Evolutionary conservation across 768 basidiomycete species (phyloP).

Genomic region (Lactarius tabidus): DNA sequence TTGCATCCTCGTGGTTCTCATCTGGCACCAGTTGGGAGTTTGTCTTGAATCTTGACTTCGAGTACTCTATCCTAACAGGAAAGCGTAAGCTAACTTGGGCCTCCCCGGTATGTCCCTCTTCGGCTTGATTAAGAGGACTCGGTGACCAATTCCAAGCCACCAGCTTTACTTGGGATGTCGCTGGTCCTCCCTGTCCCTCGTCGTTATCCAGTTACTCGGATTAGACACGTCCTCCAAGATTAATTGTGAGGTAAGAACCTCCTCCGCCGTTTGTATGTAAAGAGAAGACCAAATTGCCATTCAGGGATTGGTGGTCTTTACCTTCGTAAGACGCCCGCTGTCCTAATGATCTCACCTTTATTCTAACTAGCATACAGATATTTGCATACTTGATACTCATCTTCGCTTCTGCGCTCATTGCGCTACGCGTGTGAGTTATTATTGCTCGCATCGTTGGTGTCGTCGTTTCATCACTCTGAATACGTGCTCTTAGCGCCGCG

Average conservation of each 20-base stretch:
- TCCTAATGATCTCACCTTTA: not conserved
- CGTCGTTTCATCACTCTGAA: not conserved
- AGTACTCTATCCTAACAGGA: constrained; percentile 1
- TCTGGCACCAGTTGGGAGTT: constrained; percentile 16
- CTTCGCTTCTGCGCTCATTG: constrained; percentile 16
- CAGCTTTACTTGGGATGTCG: constrained; percentile 11
- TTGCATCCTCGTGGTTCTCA: not conserved
- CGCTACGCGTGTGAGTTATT: constrained; percentile 16
- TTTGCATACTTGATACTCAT: constrained; percentile 1
- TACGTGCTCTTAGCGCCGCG: not conserved
- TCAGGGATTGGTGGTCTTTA: not conserved
- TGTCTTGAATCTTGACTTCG: constrained; percentile 10
- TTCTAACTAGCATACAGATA: not conserved
- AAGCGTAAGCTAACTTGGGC: constrained; percentile 1
- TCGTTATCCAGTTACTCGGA: not conserved
- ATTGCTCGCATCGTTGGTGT: not conserved
- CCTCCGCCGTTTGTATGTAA: not conserved
- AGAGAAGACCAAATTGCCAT: not conserved
- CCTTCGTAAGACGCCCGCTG: not conserved
- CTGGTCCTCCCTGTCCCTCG: not conserved
- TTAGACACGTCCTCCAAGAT: not conserved
- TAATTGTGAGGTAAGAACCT: not conserved
- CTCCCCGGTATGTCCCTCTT: not conserved
- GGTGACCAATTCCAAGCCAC: not conserved
- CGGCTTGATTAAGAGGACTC: too few relatives aligned